phyloP scores from a whole-genome alignment of 139 green algal species.

The Dunaliella primolecta region DNA sequence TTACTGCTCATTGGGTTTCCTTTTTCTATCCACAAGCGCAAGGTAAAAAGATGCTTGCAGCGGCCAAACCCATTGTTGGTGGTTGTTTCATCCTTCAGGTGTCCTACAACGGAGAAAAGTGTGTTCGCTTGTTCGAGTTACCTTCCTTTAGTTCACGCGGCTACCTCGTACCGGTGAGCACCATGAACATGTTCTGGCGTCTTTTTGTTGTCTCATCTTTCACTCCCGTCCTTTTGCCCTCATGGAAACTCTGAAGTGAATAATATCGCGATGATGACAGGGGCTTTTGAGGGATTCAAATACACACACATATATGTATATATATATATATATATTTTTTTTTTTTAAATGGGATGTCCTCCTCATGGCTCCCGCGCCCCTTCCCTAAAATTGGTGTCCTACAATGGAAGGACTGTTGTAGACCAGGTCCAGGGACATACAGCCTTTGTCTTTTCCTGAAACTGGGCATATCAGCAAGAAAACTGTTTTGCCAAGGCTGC shows the following conservation, averaged over 20 bases:
- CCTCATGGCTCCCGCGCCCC: no score
- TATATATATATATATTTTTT: not conserved
- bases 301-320: no score
- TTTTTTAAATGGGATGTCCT: not conserved
- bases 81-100: no score
- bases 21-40: not conserved
- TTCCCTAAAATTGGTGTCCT: no score
- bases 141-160: slow-evolving; percentile 15
- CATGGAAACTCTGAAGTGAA: not conserved
- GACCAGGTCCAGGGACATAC: no score
- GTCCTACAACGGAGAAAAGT: slow-evolving; percentile 12
- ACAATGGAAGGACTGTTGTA: no score
- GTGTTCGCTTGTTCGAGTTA: slow-evolving; percentile 22
- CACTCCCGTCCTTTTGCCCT: no score
- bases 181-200: not conserved
- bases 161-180: slow-evolving; percentile 20
- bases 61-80: no score
- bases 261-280: not conserved
- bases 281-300: not conserved
- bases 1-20: not conserved
- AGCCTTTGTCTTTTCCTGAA: no score
- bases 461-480: no score
- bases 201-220: no score
- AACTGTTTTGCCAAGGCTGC: no score
- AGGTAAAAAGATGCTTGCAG: not conserved